phyloP scores from a whole-genome alignment of 2,329 filamentous ascomycete genomes.

The Diaporthe citri region DNA sequence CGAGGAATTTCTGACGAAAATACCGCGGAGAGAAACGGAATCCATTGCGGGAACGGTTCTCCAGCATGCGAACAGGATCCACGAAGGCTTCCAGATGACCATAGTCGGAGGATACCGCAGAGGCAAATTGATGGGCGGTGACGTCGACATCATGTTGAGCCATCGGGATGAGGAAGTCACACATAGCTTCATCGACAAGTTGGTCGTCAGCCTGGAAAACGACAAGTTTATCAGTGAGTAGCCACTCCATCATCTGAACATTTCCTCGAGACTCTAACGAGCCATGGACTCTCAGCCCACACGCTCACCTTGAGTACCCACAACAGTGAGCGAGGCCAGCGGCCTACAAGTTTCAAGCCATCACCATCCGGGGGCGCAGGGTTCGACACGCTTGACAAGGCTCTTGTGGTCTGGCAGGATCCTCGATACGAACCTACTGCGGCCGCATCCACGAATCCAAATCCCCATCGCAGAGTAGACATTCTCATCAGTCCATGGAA shows the following conservation, averaged over 20 bases:
- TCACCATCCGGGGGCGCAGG: conserved; percentile 63
- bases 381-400: conserved; percentile 93
- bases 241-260: too few relatives aligned
- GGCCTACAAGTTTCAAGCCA: conserved; percentile 63
- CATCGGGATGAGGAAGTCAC: conserved; percentile 81
- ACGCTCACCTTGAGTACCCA: conserved; percentile 78
- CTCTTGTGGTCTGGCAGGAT: conserved; percentile 91
- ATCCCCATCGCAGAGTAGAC: conserved; percentile 87
- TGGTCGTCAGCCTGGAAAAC: conserved; percentile 78
- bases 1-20: conserved; percentile 81
- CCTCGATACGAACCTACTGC: conserved; percentile 60
- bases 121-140: conserved; percentile 79
- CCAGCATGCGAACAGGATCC: conserved; percentile 74
- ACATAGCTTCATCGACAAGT: conserved; percentile 74
- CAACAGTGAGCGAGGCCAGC: conserved; percentile 80
- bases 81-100: conserved; percentile 65
- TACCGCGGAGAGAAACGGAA: conserved; percentile 81
- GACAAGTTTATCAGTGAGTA: conserved; percentile 72
- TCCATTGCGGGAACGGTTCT: conserved; percentile 74
- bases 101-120: conserved; percentile 87
- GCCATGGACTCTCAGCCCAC: conserved; percentile 62
- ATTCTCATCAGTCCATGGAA: conserved; percentile 93
- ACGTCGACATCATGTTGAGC: conserved; percentile 88
- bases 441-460: conserved; percentile 69
- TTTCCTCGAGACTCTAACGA: neutral